Base-by-base conservation (phyloP, 2,329 filamentous ascomycete species). In the Pseudohalonectria lignicola region DNA sequence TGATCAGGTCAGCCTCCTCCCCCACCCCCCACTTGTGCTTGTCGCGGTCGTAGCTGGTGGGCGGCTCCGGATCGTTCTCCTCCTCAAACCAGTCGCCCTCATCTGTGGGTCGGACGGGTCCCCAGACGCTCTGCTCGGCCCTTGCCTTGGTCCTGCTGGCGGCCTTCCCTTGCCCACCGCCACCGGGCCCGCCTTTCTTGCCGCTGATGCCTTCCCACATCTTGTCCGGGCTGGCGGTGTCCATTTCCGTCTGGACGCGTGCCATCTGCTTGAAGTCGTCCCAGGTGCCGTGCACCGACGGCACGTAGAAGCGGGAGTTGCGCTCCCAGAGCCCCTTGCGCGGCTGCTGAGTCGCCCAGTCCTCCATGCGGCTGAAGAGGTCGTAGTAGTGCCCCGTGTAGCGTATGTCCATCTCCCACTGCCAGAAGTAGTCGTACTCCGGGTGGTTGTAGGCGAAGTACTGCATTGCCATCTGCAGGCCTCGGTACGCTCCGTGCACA, bases 361-460 rank as follows among this genome's bases (percentile, higher is more conserved):
- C 62, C 49, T 76, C 71, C 28, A 86, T 63, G 53, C 81, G 81
- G 47, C 76, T 72, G 51, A 90, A 73, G 16, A 86, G 59, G 43
- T 85, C 76, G 47, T 82, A 87, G 63, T 84, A 90, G 59, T 94
- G 86, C 26, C 87, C 86, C 0, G 83, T 92, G 57, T 93, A 94
- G 21, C 86, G 79, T 32, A 88, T 77, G 51, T 94, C 87, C 80
- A 94, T 90, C 58, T 94, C 87, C 85, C 87, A 93, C 47, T 94
- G 85, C 87, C 87, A 94, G 59, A 87, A 86, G 61, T 79, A 85
- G 34, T 93, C 86, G 53, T 88, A 94, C 56, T 94, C 87, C 1
- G 85, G 83, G 57, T 94, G 87, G 50, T 77, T 74, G 52, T 88
- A 79, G 5, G 88, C 85, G 55, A 96, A 96, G 58, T 90, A 84